Evolutionary conservation across 2,329 filamentous ascomycete species (phyloP).

Genomic region (Epichloe amarillans): DNA sequence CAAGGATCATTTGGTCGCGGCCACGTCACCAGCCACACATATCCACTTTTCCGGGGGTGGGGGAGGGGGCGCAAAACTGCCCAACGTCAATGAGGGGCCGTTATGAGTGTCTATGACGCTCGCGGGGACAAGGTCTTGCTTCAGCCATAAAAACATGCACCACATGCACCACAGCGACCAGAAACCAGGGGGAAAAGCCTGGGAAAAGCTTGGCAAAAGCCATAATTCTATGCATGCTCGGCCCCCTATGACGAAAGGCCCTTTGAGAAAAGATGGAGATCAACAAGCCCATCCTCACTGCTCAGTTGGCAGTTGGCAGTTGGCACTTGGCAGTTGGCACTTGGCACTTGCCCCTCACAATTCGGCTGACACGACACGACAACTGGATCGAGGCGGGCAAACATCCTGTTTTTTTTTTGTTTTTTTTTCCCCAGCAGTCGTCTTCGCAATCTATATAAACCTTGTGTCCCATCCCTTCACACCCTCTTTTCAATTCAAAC

Average conservation of each 20-base stretch:
- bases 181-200: not conserved
- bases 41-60: no score
- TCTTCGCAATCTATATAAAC: slow-evolving; percentile 5
- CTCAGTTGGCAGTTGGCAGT: no score
- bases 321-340: no score
- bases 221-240: not conserved
- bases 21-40: no score
- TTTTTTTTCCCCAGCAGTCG: not conserved
- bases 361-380: not conserved
- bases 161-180: no score
- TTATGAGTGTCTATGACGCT: not conserved
- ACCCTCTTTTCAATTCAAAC: not conserved
- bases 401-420: slow-evolving; percentile 2
- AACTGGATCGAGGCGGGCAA: not conserved
- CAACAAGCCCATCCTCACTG: not conserved
- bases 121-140: not conserved
- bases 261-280: not conserved
- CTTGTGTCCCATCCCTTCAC: not conserved
- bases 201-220: not conserved
- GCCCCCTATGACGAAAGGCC: slow-evolving; percentile 5
- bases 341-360: not conserved
- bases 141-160: not conserved
- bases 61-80: not conserved
- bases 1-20: no score
- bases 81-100: slow-evolving; percentile 5